Evolutionary conservation across 306 rosid genomes (phyloP).

Genomic region (Ochetophila trinervis): DNA sequence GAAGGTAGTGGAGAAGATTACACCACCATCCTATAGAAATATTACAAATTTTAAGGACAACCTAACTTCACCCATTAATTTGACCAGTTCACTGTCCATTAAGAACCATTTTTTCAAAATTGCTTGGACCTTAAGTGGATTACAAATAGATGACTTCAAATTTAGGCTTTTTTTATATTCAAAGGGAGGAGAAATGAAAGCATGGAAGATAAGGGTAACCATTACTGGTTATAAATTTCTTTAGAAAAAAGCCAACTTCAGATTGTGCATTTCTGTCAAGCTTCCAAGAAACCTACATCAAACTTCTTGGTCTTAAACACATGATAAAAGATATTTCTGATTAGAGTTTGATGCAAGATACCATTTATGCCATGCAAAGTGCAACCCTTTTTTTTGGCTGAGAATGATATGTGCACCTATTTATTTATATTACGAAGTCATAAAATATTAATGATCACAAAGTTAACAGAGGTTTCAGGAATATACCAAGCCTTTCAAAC

Average conservation of each 20-base stretch:
- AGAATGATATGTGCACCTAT: conserved; percentile 1
- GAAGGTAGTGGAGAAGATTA: too few species aligned
- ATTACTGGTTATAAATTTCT: not conserved
- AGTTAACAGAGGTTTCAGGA: conserved; percentile 2
- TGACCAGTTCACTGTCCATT: not conserved
- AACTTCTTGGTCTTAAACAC: not conserved
- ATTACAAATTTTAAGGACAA: not conserved
- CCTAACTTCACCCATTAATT: not conserved
- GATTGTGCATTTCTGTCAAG: too few species aligned
- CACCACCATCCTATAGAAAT: too few species aligned
- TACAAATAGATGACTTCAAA: not conserved
- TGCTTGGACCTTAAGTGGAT: too few species aligned
- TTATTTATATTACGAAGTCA: not conserved
- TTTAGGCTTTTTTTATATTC: not conserved
- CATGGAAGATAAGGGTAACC: too few species aligned
- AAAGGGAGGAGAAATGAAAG: too few species aligned
- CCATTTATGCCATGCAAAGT: conserved; percentile 1
- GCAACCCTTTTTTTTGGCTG: too few species aligned
- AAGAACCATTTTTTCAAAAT: not conserved
- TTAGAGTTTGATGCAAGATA: not conserved
- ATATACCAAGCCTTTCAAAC: conserved; percentile 91
- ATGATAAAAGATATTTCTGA: not conserved
- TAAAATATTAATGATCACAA: conserved; percentile 6
- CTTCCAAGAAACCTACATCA: not conserved
- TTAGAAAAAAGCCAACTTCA: not conserved